Base-by-base conservation (phyloP, 305 asterid species). In the Fraxinus greggii region DNA sequence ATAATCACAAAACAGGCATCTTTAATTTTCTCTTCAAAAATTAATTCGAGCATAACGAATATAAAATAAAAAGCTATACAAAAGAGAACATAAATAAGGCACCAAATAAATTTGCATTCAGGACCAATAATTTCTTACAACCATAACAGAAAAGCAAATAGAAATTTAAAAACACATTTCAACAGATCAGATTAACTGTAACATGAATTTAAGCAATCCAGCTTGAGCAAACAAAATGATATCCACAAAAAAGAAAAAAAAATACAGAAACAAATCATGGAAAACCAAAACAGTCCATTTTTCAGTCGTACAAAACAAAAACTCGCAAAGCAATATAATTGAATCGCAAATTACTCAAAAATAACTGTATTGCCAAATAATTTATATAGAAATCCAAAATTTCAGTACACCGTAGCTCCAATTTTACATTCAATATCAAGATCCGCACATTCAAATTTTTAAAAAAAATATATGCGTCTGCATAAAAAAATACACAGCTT, bases 401-500 rank as follows among this genome's bases (percentile, higher is more conserved):
- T 36, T 26, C 78, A 84, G 56, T 29, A 51, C 33, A 80, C 48
- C 51, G 54, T n/a, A 74, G 45, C 72, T 75, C 73, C 79, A 31
- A 45, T 75, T 54, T 79, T 10, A 42, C 86, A 38, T 23, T 74
- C 78, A 61, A 15, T 21, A 61, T 54, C 74, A 17, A 76, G 23
- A 36, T 23, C 31, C 74, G 72, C 70, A 48, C 76, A 69, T 35
- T 54, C 26, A 70, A 8, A 23, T 36, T 79, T 80, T 7, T 45
- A 38, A 38, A 36, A 63, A 78, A 48, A 48, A 32, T 0, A 70
- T 63, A 45, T 75, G 36, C 63, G 63, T 4, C 45, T 29, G 48
- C 79, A 84, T 48, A 1, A 45, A 82, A 28, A 81, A 59, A 21
- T 78, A 28, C 78, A 78, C 80, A 76, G 75, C 84, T 81, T 32